Evolutionary conservation across 192 early-diverging fungal genomes (phyloP).

Genomic region (Gaertneriomyces sp.): DNA sequence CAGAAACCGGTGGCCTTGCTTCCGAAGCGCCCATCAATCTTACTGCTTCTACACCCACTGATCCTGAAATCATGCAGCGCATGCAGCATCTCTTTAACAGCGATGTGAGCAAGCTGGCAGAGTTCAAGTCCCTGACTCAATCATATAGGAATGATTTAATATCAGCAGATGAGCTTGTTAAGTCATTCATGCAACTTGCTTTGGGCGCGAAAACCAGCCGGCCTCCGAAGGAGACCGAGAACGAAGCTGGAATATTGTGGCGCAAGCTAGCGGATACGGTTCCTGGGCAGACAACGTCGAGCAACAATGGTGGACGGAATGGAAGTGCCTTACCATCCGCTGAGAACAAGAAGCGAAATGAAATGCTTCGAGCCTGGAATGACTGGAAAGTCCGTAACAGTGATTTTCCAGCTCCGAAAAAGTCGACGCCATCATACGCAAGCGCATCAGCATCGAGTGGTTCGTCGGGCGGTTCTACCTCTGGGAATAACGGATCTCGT

Average conservation of each 20-base stretch:
- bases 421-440: conserved; percentile 7
- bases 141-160: conserved; percentile 27
- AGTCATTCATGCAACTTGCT: conserved; percentile 33
- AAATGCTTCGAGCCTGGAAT: conserved; percentile 61
- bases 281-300: conserved; percentile 35
- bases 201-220: conserved; percentile 15
- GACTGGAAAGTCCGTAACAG: conserved; percentile 58
- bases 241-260: conserved; percentile 20
- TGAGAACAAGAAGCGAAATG: neutral
- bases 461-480: too few relatives aligned
- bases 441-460: too few relatives aligned
- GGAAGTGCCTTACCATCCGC: conserved; percentile 32
- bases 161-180: conserved; percentile 36
- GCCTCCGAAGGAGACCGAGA: conserved; percentile 28
- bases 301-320: conserved; percentile 10
- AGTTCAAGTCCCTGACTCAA: conserved; percentile 44
- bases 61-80: conserved; percentile 29
- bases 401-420: conserved; percentile 13
- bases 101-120: conserved; percentile 27
- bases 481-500: conserved; percentile 28
- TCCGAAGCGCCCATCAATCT: conserved; percentile 11
- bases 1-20: conserved; percentile 6
- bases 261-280: conserved; percentile 40
- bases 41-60: conserved; percentile 18
- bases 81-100: conserved; percentile 41